Percentiles rank a stretch among this genome's conserved stretches.
These are phyloP conservation scores for Phytophthora fragariae DNA, from an alignment of 352 stramenopile genomes.

Conservation along the genomic window DNA sequence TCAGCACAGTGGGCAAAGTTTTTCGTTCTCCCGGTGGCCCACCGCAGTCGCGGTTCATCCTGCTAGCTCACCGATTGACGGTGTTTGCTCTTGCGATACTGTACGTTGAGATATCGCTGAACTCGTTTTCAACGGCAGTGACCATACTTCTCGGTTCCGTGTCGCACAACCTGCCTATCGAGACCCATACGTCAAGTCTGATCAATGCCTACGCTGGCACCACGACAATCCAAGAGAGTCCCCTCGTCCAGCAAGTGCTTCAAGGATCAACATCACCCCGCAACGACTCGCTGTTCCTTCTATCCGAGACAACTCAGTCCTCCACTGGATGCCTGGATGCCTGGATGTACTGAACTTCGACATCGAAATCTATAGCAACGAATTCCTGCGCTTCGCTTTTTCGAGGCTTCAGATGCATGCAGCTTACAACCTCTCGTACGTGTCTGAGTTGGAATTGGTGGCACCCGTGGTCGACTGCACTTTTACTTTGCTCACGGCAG, in stretches of 20 bases:
- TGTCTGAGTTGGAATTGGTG: conserved; percentile 40
- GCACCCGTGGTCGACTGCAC: conserved; percentile 44
- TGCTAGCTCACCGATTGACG: conserved; percentile 10
- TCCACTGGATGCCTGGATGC: conserved; percentile 24
- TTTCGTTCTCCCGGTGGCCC: neutral
- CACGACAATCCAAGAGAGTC: conserved; percentile 34
- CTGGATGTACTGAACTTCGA: conserved; percentile 6
- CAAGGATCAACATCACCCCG: conserved; percentile 1
- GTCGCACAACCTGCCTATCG: conserved; percentile 5
- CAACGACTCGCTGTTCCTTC: conserved; percentile 42
- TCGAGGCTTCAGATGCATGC: conserved; percentile 14
- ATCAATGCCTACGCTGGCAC: conserved; percentile 36
- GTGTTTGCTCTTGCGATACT: conserved; percentile 21
- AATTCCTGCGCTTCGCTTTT: conserved; percentile 29
- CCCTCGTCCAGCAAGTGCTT: conserved; percentile 33
- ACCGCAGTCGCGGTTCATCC: neutral
- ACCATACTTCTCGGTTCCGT: conserved; percentile 15
- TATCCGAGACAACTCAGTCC: conserved; percentile 7
- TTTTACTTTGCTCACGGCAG: conserved; percentile 6
- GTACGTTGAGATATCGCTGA: conserved; percentile 30
- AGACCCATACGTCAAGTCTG: conserved; percentile 8
- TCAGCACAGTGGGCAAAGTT: neutral
- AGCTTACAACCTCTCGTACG: conserved; percentile 29
- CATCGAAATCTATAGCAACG: conserved; percentile 27
- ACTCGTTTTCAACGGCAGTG: conserved; percentile 15